phyloP scores from a whole-genome alignment of 148 eudicot genomes.

The Nepenthes gracilis region DNA sequence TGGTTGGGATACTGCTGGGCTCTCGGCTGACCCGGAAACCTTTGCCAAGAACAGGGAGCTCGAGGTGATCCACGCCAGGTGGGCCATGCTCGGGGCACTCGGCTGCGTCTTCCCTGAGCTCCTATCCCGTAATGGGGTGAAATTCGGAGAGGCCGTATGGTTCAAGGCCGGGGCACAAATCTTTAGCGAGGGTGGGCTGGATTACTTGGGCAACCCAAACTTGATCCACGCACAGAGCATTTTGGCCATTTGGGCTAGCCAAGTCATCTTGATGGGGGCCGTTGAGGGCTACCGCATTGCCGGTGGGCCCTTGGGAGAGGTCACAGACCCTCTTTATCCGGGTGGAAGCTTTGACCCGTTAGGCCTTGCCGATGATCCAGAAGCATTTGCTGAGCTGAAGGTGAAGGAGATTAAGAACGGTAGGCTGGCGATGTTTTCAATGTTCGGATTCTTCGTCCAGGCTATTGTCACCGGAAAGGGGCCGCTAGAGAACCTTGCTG shows the following conservation, averaged over 20 bases:
- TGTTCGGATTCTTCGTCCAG: slow-evolving; percentile 3
- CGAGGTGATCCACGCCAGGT: slow-evolving; percentile 4
- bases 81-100: slow-evolving; percentile 2
- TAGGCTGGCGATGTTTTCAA: slow-evolving; percentile 2
- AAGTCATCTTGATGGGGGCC: slow-evolving; percentile 1
- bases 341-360: slow-evolving; percentile 4
- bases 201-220: slow-evolving; percentile 3
- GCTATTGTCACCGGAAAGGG: slow-evolving; percentile 3
- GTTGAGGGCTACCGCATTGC: slow-evolving; percentile 2
- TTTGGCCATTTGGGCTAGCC: background rate
- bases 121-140: slow-evolving; percentile 1
- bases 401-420: slow-evolving; percentile 3
- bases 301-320: slow-evolving; percentile 1
- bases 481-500: slow-evolving; percentile 2
- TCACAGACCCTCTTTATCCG: slow-evolving; percentile 3
- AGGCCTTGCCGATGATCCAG: slow-evolving; percentile 3
- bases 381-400: slow-evolving; percentile 3
- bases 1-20: slow-evolving; percentile 2
- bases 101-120: slow-evolving; percentile 4
- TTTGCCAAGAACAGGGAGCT: slow-evolving; percentile 1
- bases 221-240: slow-evolving; percentile 5
- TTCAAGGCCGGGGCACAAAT: slow-evolving; percentile 4
- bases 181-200: slow-evolving; percentile 2
- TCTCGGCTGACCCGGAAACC: background rate
- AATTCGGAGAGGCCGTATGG: slow-evolving; percentile 2